phyloP scores from a whole-genome alignment of 2,329 filamentous ascomycete genomes.

The Plenodomus lindquistii region DNA sequence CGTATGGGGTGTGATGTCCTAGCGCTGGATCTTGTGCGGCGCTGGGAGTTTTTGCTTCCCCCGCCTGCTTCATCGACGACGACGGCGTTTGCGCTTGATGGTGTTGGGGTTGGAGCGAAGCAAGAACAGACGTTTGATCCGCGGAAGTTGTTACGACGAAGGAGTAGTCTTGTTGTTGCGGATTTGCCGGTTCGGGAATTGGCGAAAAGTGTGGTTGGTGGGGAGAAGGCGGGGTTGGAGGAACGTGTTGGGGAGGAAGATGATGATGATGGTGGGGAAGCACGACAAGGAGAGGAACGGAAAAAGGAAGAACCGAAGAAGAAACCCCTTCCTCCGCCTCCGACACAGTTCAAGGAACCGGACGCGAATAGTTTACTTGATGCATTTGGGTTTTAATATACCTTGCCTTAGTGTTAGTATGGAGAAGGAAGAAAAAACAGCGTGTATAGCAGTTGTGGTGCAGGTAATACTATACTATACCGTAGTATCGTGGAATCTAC shows the following conservation, averaged over 20 bases:
- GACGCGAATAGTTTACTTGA: constrained; percentile 86
- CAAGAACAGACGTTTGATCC: constrained; percentile 56
- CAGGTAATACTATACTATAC: too few relatives aligned
- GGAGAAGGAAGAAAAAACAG: too few relatives aligned
- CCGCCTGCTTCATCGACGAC: constrained; percentile 25
- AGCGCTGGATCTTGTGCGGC: constrained; percentile 79
- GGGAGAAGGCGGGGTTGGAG: constrained; percentile 8
- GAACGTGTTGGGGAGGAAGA: constrained; percentile 30
- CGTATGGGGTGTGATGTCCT: constrained; percentile 93
- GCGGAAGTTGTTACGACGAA: constrained; percentile 68
- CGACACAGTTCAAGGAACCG: constrained; percentile 89
- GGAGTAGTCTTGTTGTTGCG: constrained; percentile 78
- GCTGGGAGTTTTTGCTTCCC: constrained; percentile 76
- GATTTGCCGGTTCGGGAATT: constrained; percentile 60
- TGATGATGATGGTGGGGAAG: constrained; percentile 48
- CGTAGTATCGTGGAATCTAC: too few relatives aligned
- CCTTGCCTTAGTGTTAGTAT: too few relatives aligned
- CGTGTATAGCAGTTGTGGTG: too few relatives aligned
- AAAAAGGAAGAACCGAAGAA: constrained; percentile 48
- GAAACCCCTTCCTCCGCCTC: constrained; percentile 62
- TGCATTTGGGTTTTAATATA: constrained; percentile 81
- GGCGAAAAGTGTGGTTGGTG: constrained; percentile 12
- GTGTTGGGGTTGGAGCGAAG: not conserved
- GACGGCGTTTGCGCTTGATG: not conserved
- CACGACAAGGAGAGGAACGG: constrained; percentile 34